Percentiles rank a stretch among this genome's conserved stretches.
Conservation (phyloP, 2,329 filamentous ascomycete genomes). For the Phialophora verrucosa region DNA sequence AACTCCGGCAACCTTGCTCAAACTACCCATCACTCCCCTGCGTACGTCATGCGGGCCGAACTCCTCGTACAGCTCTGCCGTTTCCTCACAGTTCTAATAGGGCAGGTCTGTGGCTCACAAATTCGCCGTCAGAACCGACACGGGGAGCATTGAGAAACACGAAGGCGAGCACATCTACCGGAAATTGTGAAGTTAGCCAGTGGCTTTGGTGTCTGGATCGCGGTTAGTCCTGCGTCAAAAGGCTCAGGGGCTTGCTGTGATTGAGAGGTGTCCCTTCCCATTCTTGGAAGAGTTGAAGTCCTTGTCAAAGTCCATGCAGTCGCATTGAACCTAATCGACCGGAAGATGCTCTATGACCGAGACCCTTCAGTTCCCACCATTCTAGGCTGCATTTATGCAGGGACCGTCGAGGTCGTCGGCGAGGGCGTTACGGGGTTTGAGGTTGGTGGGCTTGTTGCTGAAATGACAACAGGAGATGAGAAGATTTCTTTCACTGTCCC, state of each 20-base stretch:
- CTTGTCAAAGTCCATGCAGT: conserved; percentile 3
- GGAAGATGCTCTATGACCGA: conserved; percentile 15
- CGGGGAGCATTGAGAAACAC: no score
- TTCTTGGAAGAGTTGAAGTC: neutral
- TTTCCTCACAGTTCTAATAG: no score
- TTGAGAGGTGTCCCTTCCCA: neutral
- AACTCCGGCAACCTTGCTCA: no score
- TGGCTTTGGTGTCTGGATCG: neutral
- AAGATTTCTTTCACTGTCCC: no score
- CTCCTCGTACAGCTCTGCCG: no score
- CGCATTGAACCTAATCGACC: conserved; percentile 5
- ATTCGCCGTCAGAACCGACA: no score
- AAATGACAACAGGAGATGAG: neutral
- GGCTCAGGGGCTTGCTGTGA: neutral
- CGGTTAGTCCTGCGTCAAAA: neutral
- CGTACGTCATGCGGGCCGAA: no score
- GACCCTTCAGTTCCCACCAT: neutral
- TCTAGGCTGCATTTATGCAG: conserved; percentile 8
- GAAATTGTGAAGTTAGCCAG: no score
- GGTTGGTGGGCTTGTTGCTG: conserved; percentile 1
- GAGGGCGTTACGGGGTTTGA: no score
- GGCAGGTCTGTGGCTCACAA: no score
- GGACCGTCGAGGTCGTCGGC: neutral
- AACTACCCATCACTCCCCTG: no score
- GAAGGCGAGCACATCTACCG: no score